Conservation (phyloP, 2,329 filamentous ascomycete species). For the Magnaporthiopsis incrustans region DNA sequence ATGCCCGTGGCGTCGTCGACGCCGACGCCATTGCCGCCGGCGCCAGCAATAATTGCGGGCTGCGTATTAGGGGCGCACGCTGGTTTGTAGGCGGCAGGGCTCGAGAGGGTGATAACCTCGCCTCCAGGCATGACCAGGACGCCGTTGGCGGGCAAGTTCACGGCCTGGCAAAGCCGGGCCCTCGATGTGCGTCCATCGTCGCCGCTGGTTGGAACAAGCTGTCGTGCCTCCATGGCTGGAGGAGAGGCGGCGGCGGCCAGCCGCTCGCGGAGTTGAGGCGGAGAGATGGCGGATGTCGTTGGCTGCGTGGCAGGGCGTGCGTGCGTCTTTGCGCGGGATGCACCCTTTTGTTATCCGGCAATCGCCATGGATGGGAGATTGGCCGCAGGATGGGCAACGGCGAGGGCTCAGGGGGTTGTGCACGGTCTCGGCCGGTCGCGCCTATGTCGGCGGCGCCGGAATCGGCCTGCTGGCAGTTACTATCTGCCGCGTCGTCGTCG, state of each 20-base stretch:
- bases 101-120: constrained; percentile 49
- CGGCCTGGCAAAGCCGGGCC: constrained; percentile 31
- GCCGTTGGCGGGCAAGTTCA: constrained; percentile 35
- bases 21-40: constrained; percentile 23
- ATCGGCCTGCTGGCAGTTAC: background rate
- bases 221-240: constrained; percentile 10
- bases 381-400: background rate
- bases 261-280: background rate
- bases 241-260: constrained; percentile 9
- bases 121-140: constrained; percentile 42
- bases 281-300: background rate
- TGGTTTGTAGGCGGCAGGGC: constrained; percentile 52
- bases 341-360: background rate
- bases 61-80: constrained; percentile 38
- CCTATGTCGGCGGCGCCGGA: background rate
- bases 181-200: constrained; percentile 14
- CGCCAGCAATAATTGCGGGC: constrained; percentile 30
- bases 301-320: background rate
- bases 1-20: constrained; percentile 18
- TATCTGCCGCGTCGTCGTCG: background rate
- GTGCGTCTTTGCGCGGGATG: constrained; percentile 1
- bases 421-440: background rate
- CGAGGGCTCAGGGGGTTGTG: background rate
- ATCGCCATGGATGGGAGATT: constrained; percentile 1
- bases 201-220: constrained; percentile 11